phyloP scores from a whole-genome alignment of 345 rosid species.

The Lumnitzera littorea region DNA sequence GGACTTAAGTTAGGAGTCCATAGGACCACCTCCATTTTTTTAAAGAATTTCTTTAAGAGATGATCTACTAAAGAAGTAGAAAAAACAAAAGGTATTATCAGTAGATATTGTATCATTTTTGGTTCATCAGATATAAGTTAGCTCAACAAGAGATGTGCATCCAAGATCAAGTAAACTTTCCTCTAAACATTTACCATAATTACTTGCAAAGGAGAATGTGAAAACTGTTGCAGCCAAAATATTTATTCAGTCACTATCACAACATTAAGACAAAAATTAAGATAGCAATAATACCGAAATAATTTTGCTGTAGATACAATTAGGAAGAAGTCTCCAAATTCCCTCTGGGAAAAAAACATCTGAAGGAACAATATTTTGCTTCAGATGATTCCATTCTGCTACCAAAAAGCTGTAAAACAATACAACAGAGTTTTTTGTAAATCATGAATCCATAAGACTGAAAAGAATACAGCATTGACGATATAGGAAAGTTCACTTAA shows the following conservation, averaged over 20 bases:
- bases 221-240: no score
- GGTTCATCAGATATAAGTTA: no score
- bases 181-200: no score
- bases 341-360: slow-evolving; percentile 52
- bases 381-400: slow-evolving; percentile 76
- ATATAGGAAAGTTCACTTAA: background rate
- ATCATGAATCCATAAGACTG: background rate
- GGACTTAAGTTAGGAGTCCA: no score
- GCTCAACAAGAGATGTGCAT: no score
- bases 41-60: no score
- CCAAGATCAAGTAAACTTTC: no score
- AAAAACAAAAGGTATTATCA: no score
- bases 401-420: slow-evolving; percentile 46
- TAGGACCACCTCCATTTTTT: no score
- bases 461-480: background rate
- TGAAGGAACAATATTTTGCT: slow-evolving; percentile 34
- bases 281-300: slow-evolving; percentile 30
- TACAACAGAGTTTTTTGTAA: background rate
- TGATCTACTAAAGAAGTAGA: no score
- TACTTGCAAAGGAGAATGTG: no score
- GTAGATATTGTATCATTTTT: no score
- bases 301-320: slow-evolving; percentile 41
- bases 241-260: background rate
- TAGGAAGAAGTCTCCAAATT: slow-evolving; percentile 56
- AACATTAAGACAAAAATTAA: background rate